Evolutionary conservation across 768 basidiomycete species (phyloP).

Genomic region (Trametes maxima): DNA sequence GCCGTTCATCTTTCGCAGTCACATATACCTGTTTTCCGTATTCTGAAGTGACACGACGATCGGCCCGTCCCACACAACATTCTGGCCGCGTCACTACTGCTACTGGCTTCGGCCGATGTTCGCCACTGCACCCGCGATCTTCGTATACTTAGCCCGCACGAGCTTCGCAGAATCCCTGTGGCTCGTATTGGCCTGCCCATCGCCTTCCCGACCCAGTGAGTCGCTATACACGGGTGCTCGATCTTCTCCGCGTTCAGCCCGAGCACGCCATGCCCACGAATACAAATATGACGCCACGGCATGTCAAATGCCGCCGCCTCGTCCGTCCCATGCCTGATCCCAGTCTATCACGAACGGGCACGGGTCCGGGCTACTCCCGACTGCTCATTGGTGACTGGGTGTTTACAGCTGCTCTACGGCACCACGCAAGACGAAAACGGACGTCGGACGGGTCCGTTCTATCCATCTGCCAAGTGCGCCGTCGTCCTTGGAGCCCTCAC

Average conservation of each 20-base stretch:
- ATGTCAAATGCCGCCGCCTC: not conserved
- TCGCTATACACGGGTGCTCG: not conserved
- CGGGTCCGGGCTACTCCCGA: not conserved
- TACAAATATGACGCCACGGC: conserved; percentile 11
- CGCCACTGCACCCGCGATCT: conserved; percentile 8
- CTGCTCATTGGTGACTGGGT: no score
- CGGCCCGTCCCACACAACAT: not conserved
- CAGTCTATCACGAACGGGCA: conserved; percentile 1
- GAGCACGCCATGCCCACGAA: conserved; percentile 13
- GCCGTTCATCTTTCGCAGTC: not conserved
- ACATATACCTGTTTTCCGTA: not conserved
- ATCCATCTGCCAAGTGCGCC: no score
- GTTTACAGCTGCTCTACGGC: no score
- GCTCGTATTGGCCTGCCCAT: not conserved
- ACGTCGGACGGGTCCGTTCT: no score
- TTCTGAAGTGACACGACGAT: conserved; percentile 1
- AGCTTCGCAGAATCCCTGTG: not conserved
- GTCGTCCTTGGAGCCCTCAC: no score
- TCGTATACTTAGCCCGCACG: not conserved
- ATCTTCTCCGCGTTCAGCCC: not conserved
- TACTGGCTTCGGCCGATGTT: conserved; percentile 2
- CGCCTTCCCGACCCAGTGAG: not conserved
- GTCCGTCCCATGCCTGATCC: conserved; percentile 4
- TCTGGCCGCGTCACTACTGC: not conserved
- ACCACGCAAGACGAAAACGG: no score